A percentile compares a stretch with the other conserved stretches of the same genome.
Conservation (phyloP, 2,329 filamentous ascomycete genomes). For the Neofusicoccum ribis region DNA sequence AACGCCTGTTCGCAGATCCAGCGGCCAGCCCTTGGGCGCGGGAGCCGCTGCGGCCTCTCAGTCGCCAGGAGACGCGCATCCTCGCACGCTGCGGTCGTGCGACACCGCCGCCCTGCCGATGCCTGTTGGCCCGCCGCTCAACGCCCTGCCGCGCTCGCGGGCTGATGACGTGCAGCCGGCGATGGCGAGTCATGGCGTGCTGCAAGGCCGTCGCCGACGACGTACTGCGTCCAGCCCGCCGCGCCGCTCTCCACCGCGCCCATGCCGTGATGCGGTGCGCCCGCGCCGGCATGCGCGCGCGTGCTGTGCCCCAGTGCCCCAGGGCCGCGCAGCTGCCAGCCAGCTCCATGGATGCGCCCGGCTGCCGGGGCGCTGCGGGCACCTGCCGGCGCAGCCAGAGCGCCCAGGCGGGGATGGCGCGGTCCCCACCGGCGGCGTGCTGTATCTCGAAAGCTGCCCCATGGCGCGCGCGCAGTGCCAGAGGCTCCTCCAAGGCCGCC, state of each 20-base stretch:
- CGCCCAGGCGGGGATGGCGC: no score
- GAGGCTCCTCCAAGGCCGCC: neutral
- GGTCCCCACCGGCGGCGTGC: neutral
- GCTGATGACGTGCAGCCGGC: conserved; percentile 11
- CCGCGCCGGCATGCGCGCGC: neutral
- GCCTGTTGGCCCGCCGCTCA: no score
- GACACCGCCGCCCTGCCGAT: neutral
- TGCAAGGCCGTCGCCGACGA: neutral
- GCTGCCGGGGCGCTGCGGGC: neutral
- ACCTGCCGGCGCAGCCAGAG: neutral
- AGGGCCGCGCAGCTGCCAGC: no score
- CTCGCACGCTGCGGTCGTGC: neutral
- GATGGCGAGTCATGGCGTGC: neutral
- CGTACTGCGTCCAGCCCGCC: neutral
- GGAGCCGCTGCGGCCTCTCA: conserved; percentile 1
- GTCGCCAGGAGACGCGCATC: neutral
- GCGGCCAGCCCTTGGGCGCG: neutral
- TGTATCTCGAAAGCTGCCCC: neutral
- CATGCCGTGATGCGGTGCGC: conserved; percentile 4
- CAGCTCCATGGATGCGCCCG: neutral
- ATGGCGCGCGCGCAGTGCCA: neutral
- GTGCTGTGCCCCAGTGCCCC: neutral
- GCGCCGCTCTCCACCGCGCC: neutral
- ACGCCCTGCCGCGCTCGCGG: neutral
- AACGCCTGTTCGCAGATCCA: conserved; percentile 16